These are phyloP conservation scores for Fusarium cyanostomum DNA, from an alignment of 2,329 filamentous ascomycete species.

Conservation along the genomic window DNA sequence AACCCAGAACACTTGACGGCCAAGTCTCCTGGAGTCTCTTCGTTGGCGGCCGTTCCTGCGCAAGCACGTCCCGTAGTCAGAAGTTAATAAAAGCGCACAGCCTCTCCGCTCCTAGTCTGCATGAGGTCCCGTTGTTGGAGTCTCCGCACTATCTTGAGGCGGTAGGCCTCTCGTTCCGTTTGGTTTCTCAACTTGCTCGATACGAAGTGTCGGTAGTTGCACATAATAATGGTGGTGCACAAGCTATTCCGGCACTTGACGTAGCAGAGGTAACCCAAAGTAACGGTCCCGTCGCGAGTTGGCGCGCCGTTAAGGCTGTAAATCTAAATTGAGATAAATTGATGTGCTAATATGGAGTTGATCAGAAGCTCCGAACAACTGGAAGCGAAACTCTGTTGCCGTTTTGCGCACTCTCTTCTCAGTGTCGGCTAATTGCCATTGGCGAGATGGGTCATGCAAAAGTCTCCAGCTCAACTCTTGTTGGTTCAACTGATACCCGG, in stretches of 20 bases:
- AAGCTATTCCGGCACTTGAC: conserved; percentile 32
- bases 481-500: conserved; percentile 25
- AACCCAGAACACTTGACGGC: conserved; percentile 3
- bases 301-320: conserved; percentile 33
- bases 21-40: conserved; percentile 11
- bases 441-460: conserved; percentile 6
- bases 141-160: conserved; percentile 17
- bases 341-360: conserved; percentile 7
- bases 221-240: conserved; percentile 27
- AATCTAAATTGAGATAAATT: conserved; percentile 10
- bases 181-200: conserved; percentile 35
- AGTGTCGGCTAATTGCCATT: conserved; percentile 18
- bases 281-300: conserved; percentile 29
- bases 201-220: conserved; percentile 40
- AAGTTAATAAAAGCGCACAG: conserved; percentile 31
- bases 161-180: conserved; percentile 10
- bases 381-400: conserved; percentile 38
- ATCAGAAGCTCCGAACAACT: conserved; percentile 25
- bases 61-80: conserved; percentile 34
- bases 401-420: conserved; percentile 20
- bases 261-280: conserved; percentile 29
- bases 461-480: conserved; percentile 1
- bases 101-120: conserved; percentile 30
- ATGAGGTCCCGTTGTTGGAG: conserved; percentile 20
- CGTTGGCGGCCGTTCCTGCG: conserved; percentile 31